Conservation (phyloP, 129 eudicot species). For the Chrysanthemum makinoi region DNA sequence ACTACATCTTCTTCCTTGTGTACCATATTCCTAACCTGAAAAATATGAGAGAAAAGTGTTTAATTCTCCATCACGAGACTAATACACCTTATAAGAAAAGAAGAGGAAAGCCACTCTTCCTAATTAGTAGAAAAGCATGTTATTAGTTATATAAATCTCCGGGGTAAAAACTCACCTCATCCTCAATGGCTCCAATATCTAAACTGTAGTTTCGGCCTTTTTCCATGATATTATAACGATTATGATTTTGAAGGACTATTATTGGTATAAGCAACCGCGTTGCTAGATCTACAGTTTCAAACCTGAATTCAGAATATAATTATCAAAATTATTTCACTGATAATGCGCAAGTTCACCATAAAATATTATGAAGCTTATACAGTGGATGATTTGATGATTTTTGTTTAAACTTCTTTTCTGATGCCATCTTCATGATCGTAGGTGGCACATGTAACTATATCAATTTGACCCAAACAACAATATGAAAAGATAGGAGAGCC, state of each 20-base stretch:
- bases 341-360: slow-evolving; percentile 8
- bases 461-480: neutral
- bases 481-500: neutral
- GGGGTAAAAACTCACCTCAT: slow-evolving; percentile 54
- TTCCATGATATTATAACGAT: slow-evolving; percentile 78
- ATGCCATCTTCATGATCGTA: slow-evolving; percentile 6
- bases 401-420: neutral
- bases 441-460: neutral
- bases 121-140: too few species aligned
- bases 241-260: slow-evolving; percentile 40
- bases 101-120: neutral
- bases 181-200: slow-evolving; percentile 74
- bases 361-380: slow-evolving; percentile 9
- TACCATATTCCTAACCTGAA: slow-evolving; percentile 86
- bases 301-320: slow-evolving; percentile 1
- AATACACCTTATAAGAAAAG: slow-evolving; percentile 5
- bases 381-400: neutral
- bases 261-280: slow-evolving; percentile 91
- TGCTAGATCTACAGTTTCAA: slow-evolving; percentile 21
- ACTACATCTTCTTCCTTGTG: slow-evolving; percentile 93
- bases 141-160: neutral
- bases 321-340: slow-evolving; percentile 7
- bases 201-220: slow-evolving; percentile 85
- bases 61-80: neutral
- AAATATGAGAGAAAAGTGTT: slow-evolving; percentile 5